Conservation (phyloP, 1,284 basidiomycete genomes). For the Takashimella koratensis region DNA sequence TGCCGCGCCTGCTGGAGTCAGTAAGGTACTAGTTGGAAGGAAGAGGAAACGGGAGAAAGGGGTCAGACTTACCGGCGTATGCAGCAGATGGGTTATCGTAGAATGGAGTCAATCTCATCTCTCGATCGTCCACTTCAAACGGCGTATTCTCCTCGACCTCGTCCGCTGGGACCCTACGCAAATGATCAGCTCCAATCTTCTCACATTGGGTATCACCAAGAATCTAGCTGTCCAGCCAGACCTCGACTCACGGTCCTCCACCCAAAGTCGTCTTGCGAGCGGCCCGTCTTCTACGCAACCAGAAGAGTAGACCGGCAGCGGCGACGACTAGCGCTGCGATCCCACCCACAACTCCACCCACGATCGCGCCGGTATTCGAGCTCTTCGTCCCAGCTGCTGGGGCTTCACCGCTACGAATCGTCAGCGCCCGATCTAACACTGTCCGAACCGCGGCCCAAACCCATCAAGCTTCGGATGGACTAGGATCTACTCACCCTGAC, state of each 20-base stretch:
- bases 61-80: neutral
- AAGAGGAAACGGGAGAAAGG: neutral
- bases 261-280: slow-evolving; percentile 32
- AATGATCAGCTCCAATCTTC: neutral
- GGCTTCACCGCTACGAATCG: too few relatives aligned
- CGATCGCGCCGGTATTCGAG: slow-evolving; percentile 43
- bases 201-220: neutral
- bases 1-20: neutral
- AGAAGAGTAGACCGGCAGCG: slow-evolving; percentile 38
- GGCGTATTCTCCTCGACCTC: neutral
- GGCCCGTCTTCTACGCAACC: slow-evolving; percentile 19
- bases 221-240: too few relatives aligned
- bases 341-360: slow-evolving; percentile 49
- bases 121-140: neutral
- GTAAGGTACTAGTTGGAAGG: neutral
- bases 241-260: neutral
- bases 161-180: neutral
- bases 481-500: neutral
- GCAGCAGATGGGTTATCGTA: neutral
- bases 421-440: too few relatives aligned
- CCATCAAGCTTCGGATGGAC: too few relatives aligned
- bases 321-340: slow-evolving; percentile 35
- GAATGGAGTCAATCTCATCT: neutral
- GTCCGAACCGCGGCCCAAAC: neutral
- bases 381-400: too few relatives aligned